phyloP scores from a whole-genome alignment of 139 green algal genomes.

The Picocystis salinarum region DNA sequence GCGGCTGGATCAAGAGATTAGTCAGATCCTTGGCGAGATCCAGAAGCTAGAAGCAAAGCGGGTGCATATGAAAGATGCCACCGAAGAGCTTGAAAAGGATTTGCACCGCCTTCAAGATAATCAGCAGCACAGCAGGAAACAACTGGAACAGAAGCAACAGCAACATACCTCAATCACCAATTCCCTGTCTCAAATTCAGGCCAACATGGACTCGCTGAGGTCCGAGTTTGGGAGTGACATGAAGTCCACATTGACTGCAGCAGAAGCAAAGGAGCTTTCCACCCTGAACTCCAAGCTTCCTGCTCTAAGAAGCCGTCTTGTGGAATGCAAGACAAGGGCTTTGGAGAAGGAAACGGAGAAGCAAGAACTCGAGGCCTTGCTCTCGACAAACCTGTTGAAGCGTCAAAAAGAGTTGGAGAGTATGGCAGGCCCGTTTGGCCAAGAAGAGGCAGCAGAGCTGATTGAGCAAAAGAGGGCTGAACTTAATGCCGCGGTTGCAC shows the following conservation, averaged over 20 bases:
- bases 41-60: conserved; percentile 25
- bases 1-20: not conserved
- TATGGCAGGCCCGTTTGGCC: not conserved
- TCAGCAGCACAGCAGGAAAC: conserved; percentile 4
- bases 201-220: conserved; percentile 17
- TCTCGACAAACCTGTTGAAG: conserved; percentile 30
- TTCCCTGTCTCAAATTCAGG: conserved; percentile 7
- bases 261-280: conserved; percentile 40
- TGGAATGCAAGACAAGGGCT: not conserved
- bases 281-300: conserved; percentile 19
- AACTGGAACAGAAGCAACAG: too few relatives aligned
- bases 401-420: conserved; percentile 31
- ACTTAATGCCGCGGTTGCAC: conserved; percentile 10
- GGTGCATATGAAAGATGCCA: conserved; percentile 7
- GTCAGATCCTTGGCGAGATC: conserved; percentile 17
- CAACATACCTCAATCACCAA: too few relatives aligned
- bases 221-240: conserved; percentile 41
- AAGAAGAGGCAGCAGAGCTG: conserved; percentile 1
- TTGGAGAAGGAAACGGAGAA: conserved; percentile 17
- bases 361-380: conserved; percentile 20
- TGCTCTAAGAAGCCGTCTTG: conserved; percentile 11
- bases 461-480: conserved; percentile 9
- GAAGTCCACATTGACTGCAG: conserved; percentile 24
- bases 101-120: conserved; percentile 9
- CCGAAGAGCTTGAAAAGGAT: conserved; percentile 12